Percentiles rank a stretch among this genome's conserved stretches.
phyloP scores from a whole-genome alignment of 2,329 filamentous ascomycete genomes.

The Thelonectria olida region DNA sequence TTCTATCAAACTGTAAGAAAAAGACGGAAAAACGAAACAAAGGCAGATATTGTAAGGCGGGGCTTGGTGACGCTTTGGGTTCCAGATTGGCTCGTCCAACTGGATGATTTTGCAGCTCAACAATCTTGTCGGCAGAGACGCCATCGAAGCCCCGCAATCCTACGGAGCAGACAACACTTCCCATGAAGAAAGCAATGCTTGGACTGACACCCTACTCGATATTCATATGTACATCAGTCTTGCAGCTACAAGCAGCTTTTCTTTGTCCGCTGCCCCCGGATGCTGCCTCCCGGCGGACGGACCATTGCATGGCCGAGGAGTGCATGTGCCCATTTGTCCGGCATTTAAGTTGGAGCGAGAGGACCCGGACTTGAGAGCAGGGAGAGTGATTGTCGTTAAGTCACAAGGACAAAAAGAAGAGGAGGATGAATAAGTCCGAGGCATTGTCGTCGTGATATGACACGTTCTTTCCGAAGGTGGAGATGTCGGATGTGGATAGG shows the following conservation, averaged over 20 bases:
- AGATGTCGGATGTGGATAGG: slow-evolving; percentile 20
- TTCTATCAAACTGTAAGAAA: slow-evolving; percentile 71
- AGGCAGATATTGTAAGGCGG: neutral
- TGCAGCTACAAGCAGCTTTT: slow-evolving; percentile 2
- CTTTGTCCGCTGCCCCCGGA: slow-evolving; percentile 1
- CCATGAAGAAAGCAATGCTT: neutral
- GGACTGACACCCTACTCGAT: slow-evolving; percentile 10
- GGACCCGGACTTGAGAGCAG: neutral
- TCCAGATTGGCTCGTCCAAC: neutral
- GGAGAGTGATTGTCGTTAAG: neutral
- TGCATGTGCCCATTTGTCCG: slow-evolving; percentile 4
- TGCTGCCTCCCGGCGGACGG: neutral
- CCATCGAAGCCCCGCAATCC: neutral
- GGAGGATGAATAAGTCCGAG: neutral
- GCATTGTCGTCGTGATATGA: neutral
- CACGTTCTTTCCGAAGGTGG: slow-evolving; percentile 4
- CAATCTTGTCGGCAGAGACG: neutral
- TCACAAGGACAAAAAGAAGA: neutral
- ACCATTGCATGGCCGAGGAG: slow-evolving; percentile 1
- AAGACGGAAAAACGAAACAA: neutral
- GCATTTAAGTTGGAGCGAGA: neutral
- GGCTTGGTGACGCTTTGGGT: neutral
- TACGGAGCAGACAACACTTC: neutral
- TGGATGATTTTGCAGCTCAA: neutral
- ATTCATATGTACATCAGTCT: slow-evolving; percentile 11